Evolutionary conservation across 108 stramenopile genomes (phyloP).

Genomic region (Nannochloropsis granulata): DNA sequence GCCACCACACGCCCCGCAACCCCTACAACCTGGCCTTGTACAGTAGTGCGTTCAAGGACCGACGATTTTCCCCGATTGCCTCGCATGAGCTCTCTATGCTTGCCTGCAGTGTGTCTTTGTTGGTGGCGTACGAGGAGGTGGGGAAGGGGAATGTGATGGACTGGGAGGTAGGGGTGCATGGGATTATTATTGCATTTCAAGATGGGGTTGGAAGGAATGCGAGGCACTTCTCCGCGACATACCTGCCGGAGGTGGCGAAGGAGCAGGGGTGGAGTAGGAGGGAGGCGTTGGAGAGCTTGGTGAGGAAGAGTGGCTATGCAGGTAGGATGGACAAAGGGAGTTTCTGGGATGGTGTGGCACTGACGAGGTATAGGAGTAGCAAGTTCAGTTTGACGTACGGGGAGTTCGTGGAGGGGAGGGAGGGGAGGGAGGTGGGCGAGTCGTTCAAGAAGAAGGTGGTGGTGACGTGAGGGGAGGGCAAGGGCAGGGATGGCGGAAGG

Average conservation of each 20-base stretch:
- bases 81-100: neutral
- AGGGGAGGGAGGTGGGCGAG: neutral
- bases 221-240: neutral
- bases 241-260: neutral
- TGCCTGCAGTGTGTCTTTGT: neutral
- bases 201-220: neutral
- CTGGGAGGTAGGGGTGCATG: neutral
- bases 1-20: neutral
- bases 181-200: neutral
- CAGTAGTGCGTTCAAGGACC: neutral
- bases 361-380: neutral
- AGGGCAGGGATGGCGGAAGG: neutral
- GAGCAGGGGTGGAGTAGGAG: neutral
- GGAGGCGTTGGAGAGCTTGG: neutral
- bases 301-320: neutral
- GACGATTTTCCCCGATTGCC: neutral
- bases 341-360: neutral
- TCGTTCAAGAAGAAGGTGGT: neutral
- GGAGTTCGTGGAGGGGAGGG: neutral
- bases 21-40: neutral
- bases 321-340: neutral
- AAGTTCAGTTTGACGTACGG: neutral
- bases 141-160: neutral
- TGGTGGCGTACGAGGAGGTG: neutral
- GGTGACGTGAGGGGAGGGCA: neutral